Base-by-base conservation (phyloP, 2,329 filamentous ascomycete species). In the Aschersonia sp. region DNA sequence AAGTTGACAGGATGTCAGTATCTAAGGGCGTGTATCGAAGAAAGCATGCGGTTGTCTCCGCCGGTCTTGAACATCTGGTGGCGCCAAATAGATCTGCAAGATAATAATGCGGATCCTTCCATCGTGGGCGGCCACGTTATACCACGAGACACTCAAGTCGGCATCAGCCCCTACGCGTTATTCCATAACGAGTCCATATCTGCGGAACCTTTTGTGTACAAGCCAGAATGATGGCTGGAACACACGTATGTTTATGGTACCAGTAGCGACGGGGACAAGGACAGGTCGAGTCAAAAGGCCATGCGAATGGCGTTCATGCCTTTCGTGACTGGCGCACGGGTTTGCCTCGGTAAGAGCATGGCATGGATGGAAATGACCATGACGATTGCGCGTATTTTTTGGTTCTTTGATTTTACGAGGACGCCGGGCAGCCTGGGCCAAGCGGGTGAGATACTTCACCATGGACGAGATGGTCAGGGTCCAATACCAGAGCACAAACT, bases 11-110 rank as follows among this genome's bases (percentile, higher is more conserved):
- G 49, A 4, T 65, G 65, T 42, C 46, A 40, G 1, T 72, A 67
- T 47, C 59, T 73, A 2, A 56, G 59, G 12, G 69, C 67, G 2
- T 66, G 64, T 43, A 58, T 72, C 2, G 32, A 37, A 37, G 32
- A 37, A 37, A 11, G 7, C 11, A 6, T 37, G 32, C 7, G 32
- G 11, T 48, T 43, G 39, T 37, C 29, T 46, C 46, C 14, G 43
- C 49, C 22, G 30, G 35, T 22, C 42, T 30, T 14, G 46, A 22
- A 12, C 9, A 39, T 8, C 22, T 48, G 6, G 48, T 43, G 49
- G 49, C 47, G 49, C 10, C 42, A 50, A 29, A 31, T 44, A 12
- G 41, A 47, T 6, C 44, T 31, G 5, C 10, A 6, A 5, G 5
- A 37, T 31, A 9, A 11, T 29, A 29, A 30, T 30, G 9, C 32